Conservation (phyloP, 2,329 filamentous ascomycete genomes). For the Fusarium pseudograminearum region DNA sequence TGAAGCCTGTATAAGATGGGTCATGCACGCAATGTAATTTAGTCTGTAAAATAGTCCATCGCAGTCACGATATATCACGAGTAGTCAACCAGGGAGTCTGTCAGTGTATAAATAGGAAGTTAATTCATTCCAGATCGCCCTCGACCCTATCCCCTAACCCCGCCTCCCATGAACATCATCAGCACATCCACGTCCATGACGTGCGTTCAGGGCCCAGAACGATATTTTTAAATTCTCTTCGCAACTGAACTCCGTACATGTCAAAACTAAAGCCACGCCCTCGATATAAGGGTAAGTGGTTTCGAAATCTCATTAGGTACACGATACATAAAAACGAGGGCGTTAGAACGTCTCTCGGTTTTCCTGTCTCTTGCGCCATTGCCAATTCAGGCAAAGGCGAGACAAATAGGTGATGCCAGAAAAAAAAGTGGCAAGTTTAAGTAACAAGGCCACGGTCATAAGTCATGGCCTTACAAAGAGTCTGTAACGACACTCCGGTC, state of each 20-base stretch:
- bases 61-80: slow-evolving; percentile 25
- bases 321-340: slow-evolving; percentile 51
- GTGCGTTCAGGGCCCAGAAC: slow-evolving; percentile 45
- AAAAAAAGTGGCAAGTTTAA: slow-evolving; percentile 35
- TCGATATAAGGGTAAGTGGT: slow-evolving; percentile 46
- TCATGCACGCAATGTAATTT: slow-evolving; percentile 41
- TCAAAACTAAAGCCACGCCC: slow-evolving; percentile 51
- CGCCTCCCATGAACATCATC: slow-evolving; percentile 32
- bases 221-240: slow-evolving; percentile 49
- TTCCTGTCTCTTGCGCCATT: slow-evolving; percentile 39
- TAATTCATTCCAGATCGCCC: slow-evolving; percentile 42
- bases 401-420: slow-evolving; percentile 39
- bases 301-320: slow-evolving; percentile 55
- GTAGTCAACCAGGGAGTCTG: slow-evolving; percentile 23
- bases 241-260: slow-evolving; percentile 51
- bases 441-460: slow-evolving; percentile 23
- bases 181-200: slow-evolving; percentile 34
- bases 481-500: slow-evolving; percentile 30
- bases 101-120: slow-evolving; percentile 46
- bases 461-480: slow-evolving; percentile 30
- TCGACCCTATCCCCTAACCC: slow-evolving; percentile 33
- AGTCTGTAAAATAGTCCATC: slow-evolving; percentile 33
- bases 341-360: slow-evolving; percentile 40
- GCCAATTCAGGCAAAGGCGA: slow-evolving; percentile 41
- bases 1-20: slow-evolving; percentile 74